Base-by-base conservation (phyloP, 192 early-diverging fungal species). In the Coemansia sp. region DNA sequence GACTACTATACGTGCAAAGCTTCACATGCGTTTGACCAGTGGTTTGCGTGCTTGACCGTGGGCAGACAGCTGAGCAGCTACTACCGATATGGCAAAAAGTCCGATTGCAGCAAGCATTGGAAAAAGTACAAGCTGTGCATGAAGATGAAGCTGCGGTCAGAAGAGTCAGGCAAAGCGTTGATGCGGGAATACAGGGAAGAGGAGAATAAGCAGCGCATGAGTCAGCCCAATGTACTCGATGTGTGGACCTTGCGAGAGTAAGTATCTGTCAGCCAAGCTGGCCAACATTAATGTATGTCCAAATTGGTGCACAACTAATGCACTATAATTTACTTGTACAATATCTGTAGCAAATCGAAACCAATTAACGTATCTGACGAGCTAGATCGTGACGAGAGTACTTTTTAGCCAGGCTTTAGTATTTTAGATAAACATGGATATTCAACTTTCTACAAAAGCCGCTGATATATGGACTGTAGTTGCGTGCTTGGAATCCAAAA, bases 31-130 rank as follows among this genome's bases (percentile, higher is more conserved):
- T 80, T 80, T 38, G 77, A 80, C 63, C 68, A 80, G 65, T 80
- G 68, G 72, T 74, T 71, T 61, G 59, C 59, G 4, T 80, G 77
- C 41, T 29, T 82, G 56, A 73, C 79, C 6, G 79, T 82, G 0
- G 79, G 79, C 25, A 75, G 69, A 53, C 79, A 82, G 64, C 45
- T 82, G 39, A 71, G 69, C 66, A 82, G 69, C 68, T 76, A 76
- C 73, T 82, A 82, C 64, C 59, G 79, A 8, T 82, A 82, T 21
- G 79, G 79, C 35, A 57, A 82, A 16, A 75, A 75, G 52, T 31
- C 63, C 21, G 45, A 67, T 4, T 82, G 79, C 27, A 64, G 67
- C 12, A 82, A 73, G 59, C 67, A 69, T 25, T 82, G 79, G 79
- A 64, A 61, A 45, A 82, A 72, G 45, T 31, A 72, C 7, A 59